phyloP scores from a whole-genome alignment of 768 basidiomycete genomes.

The Trametes coccinea region DNA sequence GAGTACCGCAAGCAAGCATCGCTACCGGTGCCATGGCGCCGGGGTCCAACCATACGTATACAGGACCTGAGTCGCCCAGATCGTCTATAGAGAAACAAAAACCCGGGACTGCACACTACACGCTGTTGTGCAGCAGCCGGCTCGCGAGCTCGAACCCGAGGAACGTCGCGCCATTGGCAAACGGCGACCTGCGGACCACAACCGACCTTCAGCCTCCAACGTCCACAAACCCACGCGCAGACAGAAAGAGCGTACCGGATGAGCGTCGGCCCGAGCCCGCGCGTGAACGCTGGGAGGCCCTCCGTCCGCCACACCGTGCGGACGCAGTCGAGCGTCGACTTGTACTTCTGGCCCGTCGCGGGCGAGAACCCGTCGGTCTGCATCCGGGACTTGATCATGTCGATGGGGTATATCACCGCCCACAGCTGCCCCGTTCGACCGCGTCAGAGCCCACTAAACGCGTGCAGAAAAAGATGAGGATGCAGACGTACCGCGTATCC shows the following conservation, averaged over 20 bases:
- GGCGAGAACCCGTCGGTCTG: conserved; percentile 89
- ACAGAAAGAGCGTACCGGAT: conserved; percentile 59
- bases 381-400: conserved; percentile 95
- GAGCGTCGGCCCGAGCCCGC: conserved; percentile 90
- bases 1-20: neutral
- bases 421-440: conserved; percentile 54
- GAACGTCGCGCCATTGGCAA: conserved; percentile 97
- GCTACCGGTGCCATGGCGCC: no score
- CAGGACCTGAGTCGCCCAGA: conserved; percentile 1
- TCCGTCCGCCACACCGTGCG: conserved; percentile 81
- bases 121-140: conserved; percentile 51
- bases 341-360: conserved; percentile 78
- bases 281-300: conserved; percentile 82
- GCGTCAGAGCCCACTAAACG: no score
- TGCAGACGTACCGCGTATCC: conserved; percentile 76
- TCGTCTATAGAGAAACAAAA: neutral
- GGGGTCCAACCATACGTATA: neutral
- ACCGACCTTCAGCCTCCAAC: neutral
- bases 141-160: conserved; percentile 93
- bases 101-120: conserved; percentile 17
- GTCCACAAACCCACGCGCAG: neutral
- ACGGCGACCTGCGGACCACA: conserved; percentile 66
- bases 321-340: conserved; percentile 79
- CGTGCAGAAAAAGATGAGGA: neutral
- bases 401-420: conserved; percentile 94